Evolutionary conservation across 2,329 filamentous ascomycete genomes (phyloP), one percentile per base, ranked within the genome.

Genomic region (Anisogramma anomala): DNA sequence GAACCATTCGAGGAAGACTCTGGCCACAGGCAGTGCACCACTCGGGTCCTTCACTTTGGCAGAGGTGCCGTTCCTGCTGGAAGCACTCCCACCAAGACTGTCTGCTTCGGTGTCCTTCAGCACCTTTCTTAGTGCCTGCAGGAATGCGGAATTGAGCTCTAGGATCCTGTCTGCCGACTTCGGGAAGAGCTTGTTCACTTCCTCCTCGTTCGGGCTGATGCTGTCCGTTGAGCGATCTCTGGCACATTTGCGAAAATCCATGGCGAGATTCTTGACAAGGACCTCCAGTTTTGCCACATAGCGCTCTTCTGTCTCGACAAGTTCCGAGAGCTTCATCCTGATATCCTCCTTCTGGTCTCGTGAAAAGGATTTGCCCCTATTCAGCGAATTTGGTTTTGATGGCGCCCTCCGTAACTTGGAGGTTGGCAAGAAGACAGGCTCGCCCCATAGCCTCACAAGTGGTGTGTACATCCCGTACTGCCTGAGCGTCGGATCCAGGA

Each of bases 301-400:
- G 58, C 85, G 81, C 57, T 91, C 86, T 59, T 98, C 91, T 0
- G 91, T 98, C 53, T 94, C 84, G 25, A 95, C 76, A 45, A 96
- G 65, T 59, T 98, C 91, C 45, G 77, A 79, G 70, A 98, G 79
- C 59, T 94, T 89, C 60, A 88, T 82, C 30, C 88, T 78, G 50
- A 95, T 66, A 39, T 83, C 82, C 50, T 87, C 73, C 55, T 94
- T 93, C 55, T 95, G 85, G 42, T 83, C 78, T 51, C 78, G 79
- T 26, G 80, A 72, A 53, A 95, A 93, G 0, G 80, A 75, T 52
- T 80, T 83, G 52, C 76, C 84, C 50, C 82, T 73, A 57, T 84
- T 91, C 35, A 91, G 65, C 27, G 84, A 79, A 28, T 79, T 87
- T 6, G 88, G 83, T 54, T 84, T 86, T 5, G 88, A 95, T 2